Evolutionary conservation across 148 eudicot species (phyloP).

Genomic region (Pouteria glomerata): DNA sequence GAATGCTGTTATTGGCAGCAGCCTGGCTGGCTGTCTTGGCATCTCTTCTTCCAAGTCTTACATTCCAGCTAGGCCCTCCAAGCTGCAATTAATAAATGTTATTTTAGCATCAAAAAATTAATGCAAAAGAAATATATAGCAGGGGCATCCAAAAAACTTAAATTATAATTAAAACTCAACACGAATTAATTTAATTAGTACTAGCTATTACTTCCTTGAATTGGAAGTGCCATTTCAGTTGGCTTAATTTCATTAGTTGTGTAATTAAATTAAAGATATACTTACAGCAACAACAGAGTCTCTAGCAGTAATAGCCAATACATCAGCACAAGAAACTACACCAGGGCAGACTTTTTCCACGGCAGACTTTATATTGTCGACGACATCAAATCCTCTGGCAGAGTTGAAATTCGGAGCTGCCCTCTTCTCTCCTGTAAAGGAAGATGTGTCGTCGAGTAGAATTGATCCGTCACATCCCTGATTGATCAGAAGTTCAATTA

Average conservation of each 20-base stretch:
- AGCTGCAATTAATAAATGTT: conserved; percentile 26
- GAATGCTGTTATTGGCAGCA: conserved; percentile 55
- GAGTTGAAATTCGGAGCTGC: conserved; percentile 64
- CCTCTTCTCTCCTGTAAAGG: conserved; percentile 54
- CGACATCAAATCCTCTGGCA: conserved; percentile 62
- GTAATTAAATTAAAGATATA: not conserved
- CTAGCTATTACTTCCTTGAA: not conserved
- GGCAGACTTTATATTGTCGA: conserved; percentile 64
- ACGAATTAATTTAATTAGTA: too few species aligned
- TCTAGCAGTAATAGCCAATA: conserved; percentile 64
- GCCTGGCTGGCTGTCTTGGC: conserved; percentile 47
- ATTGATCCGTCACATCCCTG: conserved; percentile 89
- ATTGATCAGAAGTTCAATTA: not conserved
- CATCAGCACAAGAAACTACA: conserved; percentile 81
- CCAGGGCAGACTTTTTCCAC: conserved; percentile 74
- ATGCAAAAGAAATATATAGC: too few species aligned
- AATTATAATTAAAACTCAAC: too few species aligned
- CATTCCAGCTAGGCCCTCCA: conserved; percentile 60
- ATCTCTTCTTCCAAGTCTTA: conserved; percentile 57
- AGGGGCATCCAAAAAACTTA: too few species aligned
- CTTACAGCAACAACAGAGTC: conserved; percentile 71
- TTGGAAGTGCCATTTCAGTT: not conserved
- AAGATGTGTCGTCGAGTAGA: conserved; percentile 65
- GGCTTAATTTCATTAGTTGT: not conserved
- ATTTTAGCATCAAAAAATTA: too few species aligned